phyloP scores from a whole-genome alignment of 306 rosid species.

The cucumber (Cucumis sativus) region Cucumber_9930_V3 NC_026657.2:14868001-14868500 shows the following conservation, averaged over 20 bases:
- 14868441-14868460: conserved; percentile 47
- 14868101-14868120: not conserved
- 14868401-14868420: conserved; percentile 70
- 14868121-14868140: conserved; percentile 88
- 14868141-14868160: conserved; percentile 60
- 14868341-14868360: conserved; percentile 32
- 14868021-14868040: not conserved
- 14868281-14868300: conserved; percentile 29
- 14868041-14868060: not conserved
- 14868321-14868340: conserved; percentile 21
- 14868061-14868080: not conserved
- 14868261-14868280: not conserved
- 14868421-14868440: conserved; percentile 59
- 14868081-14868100: not conserved
- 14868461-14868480: conserved; percentile 5
- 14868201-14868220: conserved; percentile 15
- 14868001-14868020: not conserved
- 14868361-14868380: conserved; percentile 75
- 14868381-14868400: conserved; percentile 74
- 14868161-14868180: conserved; percentile 65
- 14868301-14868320: conserved; percentile 59
- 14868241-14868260: not conserved
- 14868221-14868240: not conserved
- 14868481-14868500: conserved; percentile 14
- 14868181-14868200: conserved; percentile 77